A percentile compares a stretch with the other conserved stretches of the same genome.
phyloP scores from a whole-genome alignment of 768 basidiomycete genomes.

The Rhizopogon salebrosus region DNA sequence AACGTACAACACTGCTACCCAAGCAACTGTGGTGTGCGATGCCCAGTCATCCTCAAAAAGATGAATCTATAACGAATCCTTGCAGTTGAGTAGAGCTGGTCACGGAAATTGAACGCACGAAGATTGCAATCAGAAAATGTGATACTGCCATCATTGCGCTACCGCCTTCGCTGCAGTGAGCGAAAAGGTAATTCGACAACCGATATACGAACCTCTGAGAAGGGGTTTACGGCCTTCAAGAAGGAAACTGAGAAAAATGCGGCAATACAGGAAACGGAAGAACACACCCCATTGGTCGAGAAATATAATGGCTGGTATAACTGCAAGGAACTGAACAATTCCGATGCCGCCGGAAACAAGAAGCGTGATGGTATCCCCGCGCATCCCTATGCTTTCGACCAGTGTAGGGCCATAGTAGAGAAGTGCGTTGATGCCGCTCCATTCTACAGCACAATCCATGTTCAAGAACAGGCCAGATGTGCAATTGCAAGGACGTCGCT shows the following conservation, averaged over 20 bases:
- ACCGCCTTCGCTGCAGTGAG: constrained; percentile 34
- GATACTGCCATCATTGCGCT: constrained; percentile 59
- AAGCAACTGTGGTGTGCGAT: constrained; percentile 51
- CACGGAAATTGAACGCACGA: constrained; percentile 36
- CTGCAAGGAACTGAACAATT: constrained; percentile 72
- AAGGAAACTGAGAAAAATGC: constrained; percentile 1
- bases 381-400: constrained; percentile 57
- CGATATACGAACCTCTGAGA: constrained; percentile 36
- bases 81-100: neutral
- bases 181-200: neutral
- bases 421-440: constrained; percentile 83
- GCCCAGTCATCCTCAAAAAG: constrained; percentile 54
- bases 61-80: constrained; percentile 31
- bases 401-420: constrained; percentile 80
- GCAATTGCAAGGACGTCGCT: constrained; percentile 16
- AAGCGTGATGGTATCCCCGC: constrained; percentile 53
- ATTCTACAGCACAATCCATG: constrained; percentile 42
- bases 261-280: neutral
- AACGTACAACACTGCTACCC: constrained; percentile 63
- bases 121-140: constrained; percentile 57
- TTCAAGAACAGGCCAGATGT: neutral
- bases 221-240: constrained; percentile 57
- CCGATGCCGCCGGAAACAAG: constrained; percentile 77
- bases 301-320: constrained; percentile 65
- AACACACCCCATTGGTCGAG: constrained; percentile 60